A percentile compares a stretch with the other conserved stretches of the same genome.
phyloP scores from a whole-genome alignment of 108 stramenopile genomes.

The Aureococcus anophagefferens region DNA sequence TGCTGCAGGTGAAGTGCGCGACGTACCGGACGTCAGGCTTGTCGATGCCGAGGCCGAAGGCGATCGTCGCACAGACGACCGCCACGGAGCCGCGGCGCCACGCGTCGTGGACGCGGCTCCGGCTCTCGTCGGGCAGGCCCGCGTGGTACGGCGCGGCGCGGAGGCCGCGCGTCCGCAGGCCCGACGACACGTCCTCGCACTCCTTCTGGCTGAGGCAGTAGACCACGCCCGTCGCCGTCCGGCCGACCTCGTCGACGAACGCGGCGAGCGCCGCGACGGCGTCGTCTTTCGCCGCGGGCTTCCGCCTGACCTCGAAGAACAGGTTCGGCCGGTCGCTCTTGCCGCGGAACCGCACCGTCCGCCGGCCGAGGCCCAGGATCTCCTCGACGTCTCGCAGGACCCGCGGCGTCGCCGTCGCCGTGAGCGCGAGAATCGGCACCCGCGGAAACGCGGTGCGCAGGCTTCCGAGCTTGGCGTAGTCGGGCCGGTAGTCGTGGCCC shows the following conservation, averaged over 20 bases:
- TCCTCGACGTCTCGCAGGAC: conserved; percentile 79
- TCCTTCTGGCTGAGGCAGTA: conserved; percentile 91
- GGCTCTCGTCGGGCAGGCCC: conserved; percentile 63
- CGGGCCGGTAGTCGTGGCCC: conserved; percentile 90
- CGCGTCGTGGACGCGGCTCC: conserved; percentile 64
- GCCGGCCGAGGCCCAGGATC: conserved; percentile 58
- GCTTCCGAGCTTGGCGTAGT: conserved; percentile 72
- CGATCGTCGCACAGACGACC: conserved; percentile 88
- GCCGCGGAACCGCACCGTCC: conserved; percentile 53
- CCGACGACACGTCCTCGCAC: conserved; percentile 68
- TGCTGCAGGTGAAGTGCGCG: conserved; percentile 94
- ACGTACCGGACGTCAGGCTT: conserved; percentile 86
- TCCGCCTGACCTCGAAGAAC: conserved; percentile 78
- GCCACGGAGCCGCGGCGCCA: conserved; percentile 76
- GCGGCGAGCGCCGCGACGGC: conserved; percentile 63
- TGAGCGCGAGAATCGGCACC: conserved; percentile 91
- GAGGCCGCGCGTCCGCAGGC: conserved; percentile 51
- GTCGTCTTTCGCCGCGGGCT: conserved; percentile 53
- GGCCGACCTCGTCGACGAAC: conserved; percentile 67
- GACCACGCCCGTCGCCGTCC: conserved; percentile 93
- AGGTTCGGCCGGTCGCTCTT: conserved; percentile 94
- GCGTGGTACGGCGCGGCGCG: conserved; percentile 81
- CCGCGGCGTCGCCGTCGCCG: conserved; percentile 93
- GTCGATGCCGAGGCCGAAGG: conserved; percentile 82
- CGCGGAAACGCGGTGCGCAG: conserved; percentile 78